These are phyloP conservation scores for Esteya vermicola DNA, from an alignment of 2,329 filamentous ascomycete genomes.

Conservation along the genomic window DNA sequence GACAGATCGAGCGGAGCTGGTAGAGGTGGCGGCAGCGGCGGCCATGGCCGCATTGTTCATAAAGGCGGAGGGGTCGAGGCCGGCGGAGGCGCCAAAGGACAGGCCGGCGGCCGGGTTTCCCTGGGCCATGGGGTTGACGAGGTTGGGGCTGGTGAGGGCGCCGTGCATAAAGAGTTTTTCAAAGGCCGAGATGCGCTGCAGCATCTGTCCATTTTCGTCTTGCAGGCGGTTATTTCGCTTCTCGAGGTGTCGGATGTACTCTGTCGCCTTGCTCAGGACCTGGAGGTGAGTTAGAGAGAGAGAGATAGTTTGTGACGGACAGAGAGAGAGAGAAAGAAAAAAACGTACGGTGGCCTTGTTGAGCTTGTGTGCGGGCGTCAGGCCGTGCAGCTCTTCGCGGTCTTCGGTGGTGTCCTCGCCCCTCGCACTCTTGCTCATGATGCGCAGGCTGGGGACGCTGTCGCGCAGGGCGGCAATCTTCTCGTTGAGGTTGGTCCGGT, in stretches of 20 bases:
- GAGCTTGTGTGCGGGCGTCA: constrained; percentile 80
- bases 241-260: constrained; percentile 89
- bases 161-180: constrained; percentile 68
- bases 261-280: constrained; percentile 85
- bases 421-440: constrained; percentile 59
- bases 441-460: constrained; percentile 78
- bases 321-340: not conserved
- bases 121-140: constrained; percentile 38
- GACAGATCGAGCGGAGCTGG: too few relatives aligned
- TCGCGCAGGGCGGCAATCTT: constrained; percentile 89
- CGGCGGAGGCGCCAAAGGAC: constrained; percentile 27
- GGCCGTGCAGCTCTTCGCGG: constrained; percentile 65
- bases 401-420: constrained; percentile 60
- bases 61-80: constrained; percentile 15
- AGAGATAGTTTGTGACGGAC: not conserved
- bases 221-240: constrained; percentile 72
- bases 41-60: constrained; percentile 5
- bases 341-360: constrained; percentile 97
- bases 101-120: constrained; percentile 31
- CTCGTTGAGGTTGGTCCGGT: constrained; percentile 90
- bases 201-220: constrained; percentile 70
- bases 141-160: constrained; percentile 45
- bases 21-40: constrained; percentile 9
- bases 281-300: constrained; percentile 13
- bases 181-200: constrained; percentile 59